Conservation (phyloP, 2,329 filamentous ascomycete genomes). For the Plenodomus tracheiphilus region DNA sequence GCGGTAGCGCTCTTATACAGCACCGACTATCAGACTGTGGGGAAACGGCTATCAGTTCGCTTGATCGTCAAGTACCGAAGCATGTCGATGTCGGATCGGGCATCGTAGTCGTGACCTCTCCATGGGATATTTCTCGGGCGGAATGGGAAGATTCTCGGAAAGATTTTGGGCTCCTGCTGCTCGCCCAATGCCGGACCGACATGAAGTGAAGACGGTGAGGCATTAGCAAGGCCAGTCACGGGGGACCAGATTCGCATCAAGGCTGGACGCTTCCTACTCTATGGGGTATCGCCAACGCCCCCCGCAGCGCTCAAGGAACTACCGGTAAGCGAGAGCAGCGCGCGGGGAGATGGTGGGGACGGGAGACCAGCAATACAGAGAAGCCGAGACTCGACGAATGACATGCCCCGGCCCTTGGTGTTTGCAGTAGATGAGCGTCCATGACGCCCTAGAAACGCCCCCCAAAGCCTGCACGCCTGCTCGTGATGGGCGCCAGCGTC, state of each 20-base stretch:
- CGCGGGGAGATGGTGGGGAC: slow-evolving; percentile 11
- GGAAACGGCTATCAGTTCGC: not conserved
- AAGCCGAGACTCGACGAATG: slow-evolving; percentile 25
- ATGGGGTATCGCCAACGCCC: not conserved
- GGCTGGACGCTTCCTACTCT: not conserved
- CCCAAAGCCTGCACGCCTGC: not conserved
- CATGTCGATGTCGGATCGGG: not conserved
- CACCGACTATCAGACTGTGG: not conserved
- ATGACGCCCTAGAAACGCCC: not conserved
- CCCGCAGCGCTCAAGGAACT: not conserved
- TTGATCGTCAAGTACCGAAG: not conserved
- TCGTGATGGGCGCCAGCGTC: slow-evolving; percentile 1
- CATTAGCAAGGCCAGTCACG: not conserved
- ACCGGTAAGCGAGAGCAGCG: slow-evolving; percentile 14
- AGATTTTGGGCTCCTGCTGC: slow-evolving; percentile 3
- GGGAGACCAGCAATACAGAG: slow-evolving; percentile 11
- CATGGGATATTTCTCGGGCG: not conserved
- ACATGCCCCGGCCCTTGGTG: not conserved
- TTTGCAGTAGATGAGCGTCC: not conserved
- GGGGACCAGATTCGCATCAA: not conserved
- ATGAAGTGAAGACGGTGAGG: not conserved
- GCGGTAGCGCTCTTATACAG: slow-evolving; percentile 11
- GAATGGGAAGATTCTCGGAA: slow-evolving; percentile 12
- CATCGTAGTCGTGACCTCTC: not conserved
- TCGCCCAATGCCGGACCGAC: slow-evolving; percentile 20